Base-by-base conservation (phyloP, 192 early-diverging fungal species). In the Mortierella hygrophila region DNA sequence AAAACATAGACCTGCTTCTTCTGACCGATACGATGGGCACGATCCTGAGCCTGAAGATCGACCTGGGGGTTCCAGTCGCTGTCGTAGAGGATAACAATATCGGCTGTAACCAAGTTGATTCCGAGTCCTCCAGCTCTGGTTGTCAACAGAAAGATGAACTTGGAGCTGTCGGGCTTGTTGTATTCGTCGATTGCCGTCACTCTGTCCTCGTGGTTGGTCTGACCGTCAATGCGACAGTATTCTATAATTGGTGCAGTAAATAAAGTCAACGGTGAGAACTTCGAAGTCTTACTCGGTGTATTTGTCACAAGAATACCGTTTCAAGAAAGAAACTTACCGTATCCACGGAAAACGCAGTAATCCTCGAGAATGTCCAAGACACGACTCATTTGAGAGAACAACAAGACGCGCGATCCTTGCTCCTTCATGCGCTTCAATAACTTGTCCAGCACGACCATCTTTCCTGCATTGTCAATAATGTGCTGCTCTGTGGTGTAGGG, bases 341-440 rank as follows among this genome's bases (percentile, higher is more conserved):
- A 99, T 8, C 92, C 94, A 49, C 95, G 94, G 90, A 97, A 98
- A 70, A 94, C 91, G 85, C 97, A 98, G 80, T 99, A 99, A 90
- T 99, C 98, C 89, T 99, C 98, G 40, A 99, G 88, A 81, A 99
- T 99, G 86, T 99, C 99, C 60, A 99, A 90, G 87, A 99, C 94
- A 73, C 98, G 94, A 88, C 96, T 98, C 99, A 99, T 99, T 90
- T 99, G 98, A 89, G 95, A 96, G 88, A 99, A 99, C 5, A 99
- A 90, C 70, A 99, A 86, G 1, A 99, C 97, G 35, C 98, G 96
- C 32, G 98, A 99, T 3, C 98, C 98, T 78, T 96, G 93, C 37
- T 93, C 95, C 80, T 96, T 96, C 54, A 95, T 85, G 49, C 93
- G 92, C 57, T 90, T 87, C 46, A 99, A 90, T 16, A 99, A 93